Percentiles rank a stretch among this genome's conserved stretches.
Evolutionary conservation across 2,329 filamentous ascomycete species (phyloP).

Genomic region (Fonsecaea erecta): DNA sequence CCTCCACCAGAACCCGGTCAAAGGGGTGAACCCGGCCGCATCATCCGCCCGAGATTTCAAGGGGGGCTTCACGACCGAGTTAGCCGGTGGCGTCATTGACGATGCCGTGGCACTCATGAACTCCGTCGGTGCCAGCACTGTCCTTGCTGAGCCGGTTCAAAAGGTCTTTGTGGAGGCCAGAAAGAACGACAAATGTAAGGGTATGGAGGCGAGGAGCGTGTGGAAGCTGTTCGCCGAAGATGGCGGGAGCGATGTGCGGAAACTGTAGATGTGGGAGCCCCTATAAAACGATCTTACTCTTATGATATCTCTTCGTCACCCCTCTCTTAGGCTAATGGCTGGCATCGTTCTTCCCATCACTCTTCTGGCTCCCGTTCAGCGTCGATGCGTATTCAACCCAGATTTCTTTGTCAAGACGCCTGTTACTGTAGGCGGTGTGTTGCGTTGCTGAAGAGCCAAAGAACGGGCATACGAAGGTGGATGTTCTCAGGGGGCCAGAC

Average conservation of each 20-base stretch:
- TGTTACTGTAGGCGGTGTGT: background rate
- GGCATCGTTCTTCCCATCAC: no score
- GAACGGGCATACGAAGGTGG: no score
- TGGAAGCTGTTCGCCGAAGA: slow-evolving; percentile 16
- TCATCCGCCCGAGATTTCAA: slow-evolving; percentile 16
- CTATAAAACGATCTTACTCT: background rate
- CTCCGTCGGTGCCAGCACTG: slow-evolving; percentile 2
- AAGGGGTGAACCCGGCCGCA: slow-evolving; percentile 9
- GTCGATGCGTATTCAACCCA: no score
- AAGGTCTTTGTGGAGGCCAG: slow-evolving; percentile 15
- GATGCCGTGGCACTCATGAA: slow-evolving; percentile 14
- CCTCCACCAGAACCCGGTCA: slow-evolving; percentile 14
- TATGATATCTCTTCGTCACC: background rate
- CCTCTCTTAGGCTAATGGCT: no score
- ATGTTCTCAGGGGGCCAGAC: no score
- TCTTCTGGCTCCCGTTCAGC: no score
- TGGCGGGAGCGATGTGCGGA: slow-evolving; percentile 2
- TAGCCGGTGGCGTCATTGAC: slow-evolving; percentile 16
- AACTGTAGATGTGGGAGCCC: background rate
- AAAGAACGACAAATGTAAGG: slow-evolving; percentile 15
- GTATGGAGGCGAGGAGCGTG: slow-evolving; percentile 17
- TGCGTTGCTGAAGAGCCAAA: no score
- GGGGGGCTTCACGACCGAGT: slow-evolving; percentile 15
- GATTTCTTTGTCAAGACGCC: no score
- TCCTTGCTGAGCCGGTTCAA: slow-evolving; percentile 4